Evolutionary conservation across 2,329 filamentous ascomycete species (phyloP).

Genomic region (Elsinoe necatrix): DNA sequence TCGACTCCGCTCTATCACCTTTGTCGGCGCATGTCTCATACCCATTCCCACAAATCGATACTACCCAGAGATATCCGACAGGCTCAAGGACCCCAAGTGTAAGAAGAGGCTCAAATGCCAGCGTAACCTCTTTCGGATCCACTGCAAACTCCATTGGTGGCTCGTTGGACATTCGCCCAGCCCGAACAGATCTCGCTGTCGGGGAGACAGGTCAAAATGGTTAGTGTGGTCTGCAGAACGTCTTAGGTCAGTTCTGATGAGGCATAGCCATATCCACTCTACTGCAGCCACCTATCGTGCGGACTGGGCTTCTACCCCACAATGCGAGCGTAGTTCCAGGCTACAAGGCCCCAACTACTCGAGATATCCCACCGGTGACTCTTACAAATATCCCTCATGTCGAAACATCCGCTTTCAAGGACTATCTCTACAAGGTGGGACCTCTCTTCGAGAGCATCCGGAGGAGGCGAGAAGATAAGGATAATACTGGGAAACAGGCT

Average conservation of each 20-base stretch:
- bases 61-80: conserved; percentile 15
- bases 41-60: conserved; percentile 53
- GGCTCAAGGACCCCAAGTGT: conserved; percentile 38
- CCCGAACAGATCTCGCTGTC: conserved; percentile 48
- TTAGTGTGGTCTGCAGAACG: conserved; percentile 28
- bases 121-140: conserved; percentile 56
- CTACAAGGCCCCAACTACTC: conserved; percentile 19
- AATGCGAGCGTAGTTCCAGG: conserved; percentile 44
- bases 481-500: conserved; percentile 36
- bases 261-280: conserved; percentile 75
- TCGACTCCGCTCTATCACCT: conserved; percentile 38
- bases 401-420: conserved; percentile 68
- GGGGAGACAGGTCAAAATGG: conserved; percentile 78
- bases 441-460: conserved; percentile 83
- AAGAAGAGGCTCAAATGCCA: conserved; percentile 66
- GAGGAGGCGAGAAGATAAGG: conserved; percentile 68
- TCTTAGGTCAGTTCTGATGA: background rate
- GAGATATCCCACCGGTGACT: conserved; percentile 80
- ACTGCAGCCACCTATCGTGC: conserved; percentile 81
- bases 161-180: conserved; percentile 62
- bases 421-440: conserved; percentile 79
- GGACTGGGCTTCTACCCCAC: conserved; percentile 77
- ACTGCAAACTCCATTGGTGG: conserved; percentile 61
- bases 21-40: conserved; percentile 37
- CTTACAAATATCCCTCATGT: conserved; percentile 81